Base-by-base conservation (phyloP, 1,139 yeast genomes). In the Spencermartinsiella ligniputridi region DNA sequence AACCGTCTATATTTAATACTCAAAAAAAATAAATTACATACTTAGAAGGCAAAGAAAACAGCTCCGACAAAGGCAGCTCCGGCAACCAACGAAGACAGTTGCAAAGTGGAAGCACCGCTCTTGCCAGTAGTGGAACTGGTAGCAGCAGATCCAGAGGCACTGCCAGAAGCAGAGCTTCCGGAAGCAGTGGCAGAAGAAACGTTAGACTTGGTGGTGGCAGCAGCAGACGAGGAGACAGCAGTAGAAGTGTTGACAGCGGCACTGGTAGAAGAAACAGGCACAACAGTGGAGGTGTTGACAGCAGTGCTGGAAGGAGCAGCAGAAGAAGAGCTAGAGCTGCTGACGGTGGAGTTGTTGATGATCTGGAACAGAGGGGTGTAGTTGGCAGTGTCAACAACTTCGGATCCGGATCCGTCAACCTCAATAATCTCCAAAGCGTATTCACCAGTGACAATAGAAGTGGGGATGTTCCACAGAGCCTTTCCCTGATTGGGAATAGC, bases 381-480 rank as follows among this genome's bases (percentile, higher is more conserved):
- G 62, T 66, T 67, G 51, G 58, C 48, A 24, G 51, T 61, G 44
- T 54, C 54, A 27, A 15, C 32, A n/a, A 27, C 32, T 15, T 27
- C 32, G 32, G 32, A 27, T 11, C 32, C 32, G 20, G 55, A 40
- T 50, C 56, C 53, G 42, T 57, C 59, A 37, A 57, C 61, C 44
- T 56, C 52, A 34, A 52, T 51, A 42, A 66, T 64, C 52, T 58
- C 63, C 35, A 67, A 51, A 37, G 68, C 64, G 54, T 67, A 67
- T 33, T 40, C 29, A 33, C 69, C 70, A 40, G 61, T 46, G 32
- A 47, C 43, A 35, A 67, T 40, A 34, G 55, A 49, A 37, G 42
- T 43, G 40, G 71, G 71, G 37, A 67, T 56, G 38, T 51, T 47
- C 71, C 71, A 67, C 46, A 57, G 52, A 39, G 66, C 70, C 37